Evolutionary conservation across 129 eudicot genomes (phyloP).

Genomic region (Ambrosia trifida): DNA sequence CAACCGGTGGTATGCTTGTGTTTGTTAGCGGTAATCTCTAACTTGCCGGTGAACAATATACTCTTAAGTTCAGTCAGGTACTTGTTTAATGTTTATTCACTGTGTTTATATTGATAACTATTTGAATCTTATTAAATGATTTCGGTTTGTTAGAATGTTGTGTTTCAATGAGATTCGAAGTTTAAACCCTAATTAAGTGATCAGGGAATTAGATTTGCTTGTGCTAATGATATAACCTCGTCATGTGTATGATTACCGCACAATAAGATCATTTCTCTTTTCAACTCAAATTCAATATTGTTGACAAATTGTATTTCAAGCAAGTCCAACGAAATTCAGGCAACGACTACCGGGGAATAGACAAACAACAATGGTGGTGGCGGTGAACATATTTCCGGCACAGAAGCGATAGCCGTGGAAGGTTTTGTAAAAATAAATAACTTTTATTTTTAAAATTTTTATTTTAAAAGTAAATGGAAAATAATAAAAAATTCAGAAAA

Average conservation of each 20-base stretch:
- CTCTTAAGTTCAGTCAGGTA: conserved; percentile 93
- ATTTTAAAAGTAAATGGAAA: no score
- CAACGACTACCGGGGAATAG: no score
- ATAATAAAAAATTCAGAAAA: no score
- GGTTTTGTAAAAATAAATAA: no score
- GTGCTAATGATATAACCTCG: not conserved
- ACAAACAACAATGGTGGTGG: no score
- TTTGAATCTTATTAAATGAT: not conserved
- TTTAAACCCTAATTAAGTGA: conserved; percentile 4
- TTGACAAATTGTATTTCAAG: no score
- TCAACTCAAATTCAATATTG: no score
- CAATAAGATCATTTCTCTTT: not conserved
- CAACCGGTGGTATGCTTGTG: conserved; percentile 80
- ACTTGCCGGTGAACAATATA: conserved; percentile 78
- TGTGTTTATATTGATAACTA: not conserved
- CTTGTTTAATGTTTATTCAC: not conserved
- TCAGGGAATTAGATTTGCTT: not conserved
- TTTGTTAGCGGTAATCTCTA: conserved; percentile 80
- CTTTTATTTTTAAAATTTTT: no score
- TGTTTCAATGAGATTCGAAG: conserved; percentile 1
- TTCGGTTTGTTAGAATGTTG: not conserved
- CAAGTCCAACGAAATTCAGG: no score
- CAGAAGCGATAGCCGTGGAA: no score
- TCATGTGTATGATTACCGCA: not conserved
- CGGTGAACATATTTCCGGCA: no score